Percentiles rank a stretch among this genome's conserved stretches.
These are phyloP conservation scores for Henningerozyma blattae DNA, from an alignment of 805 yeast genomes.

Conservation along the genomic window DNA sequence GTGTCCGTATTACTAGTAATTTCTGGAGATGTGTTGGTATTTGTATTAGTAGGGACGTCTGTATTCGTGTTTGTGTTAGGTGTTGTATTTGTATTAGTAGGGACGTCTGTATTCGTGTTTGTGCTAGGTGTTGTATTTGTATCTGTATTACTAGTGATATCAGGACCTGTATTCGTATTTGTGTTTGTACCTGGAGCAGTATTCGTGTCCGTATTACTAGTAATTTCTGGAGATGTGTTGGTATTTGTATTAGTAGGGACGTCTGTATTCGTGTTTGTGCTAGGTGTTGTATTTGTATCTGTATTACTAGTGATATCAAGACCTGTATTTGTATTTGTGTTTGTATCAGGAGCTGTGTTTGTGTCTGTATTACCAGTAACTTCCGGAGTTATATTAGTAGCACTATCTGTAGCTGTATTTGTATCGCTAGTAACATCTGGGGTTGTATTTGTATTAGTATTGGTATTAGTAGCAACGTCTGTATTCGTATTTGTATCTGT, in stretches of 20 bases:
- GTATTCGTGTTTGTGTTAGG: no score
- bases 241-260: neutral
- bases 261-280: neutral
- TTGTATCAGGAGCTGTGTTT: neutral
- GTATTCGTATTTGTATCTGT: neutral
- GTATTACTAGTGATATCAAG: neutral
- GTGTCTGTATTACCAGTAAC: neutral
- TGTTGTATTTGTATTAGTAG: neutral
- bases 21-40: no score
- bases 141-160: neutral
- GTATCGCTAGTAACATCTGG: neutral
- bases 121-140: neutral
- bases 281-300: neutral
- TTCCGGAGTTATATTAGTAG: slow-evolving; percentile 16
- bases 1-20: no score
- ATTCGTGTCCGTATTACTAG: neutral
- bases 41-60: no score
- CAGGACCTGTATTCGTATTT: neutral
- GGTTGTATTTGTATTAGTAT: slow-evolving; percentile 12
- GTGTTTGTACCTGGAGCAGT: neutral
- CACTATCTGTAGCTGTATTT: neutral
- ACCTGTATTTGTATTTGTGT: neutral
- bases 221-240: neutral
- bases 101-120: neutral
- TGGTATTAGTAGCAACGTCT: slow-evolving; percentile 21